Conservation (phyloP, 805 yeast genomes). For the Starmerella sirachaensis region DNA sequence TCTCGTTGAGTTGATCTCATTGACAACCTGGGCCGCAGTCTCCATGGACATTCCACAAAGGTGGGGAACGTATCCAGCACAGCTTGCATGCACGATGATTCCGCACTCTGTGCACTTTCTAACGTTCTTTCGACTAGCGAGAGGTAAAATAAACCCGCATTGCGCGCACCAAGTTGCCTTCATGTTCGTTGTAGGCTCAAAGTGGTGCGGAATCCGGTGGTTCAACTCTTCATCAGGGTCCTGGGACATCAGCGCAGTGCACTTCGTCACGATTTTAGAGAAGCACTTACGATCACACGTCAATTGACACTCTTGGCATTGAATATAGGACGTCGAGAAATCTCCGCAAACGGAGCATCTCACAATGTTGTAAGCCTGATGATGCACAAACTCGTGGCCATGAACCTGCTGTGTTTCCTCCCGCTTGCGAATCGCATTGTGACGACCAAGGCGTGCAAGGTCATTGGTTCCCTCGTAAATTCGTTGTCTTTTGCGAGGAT, state of each 20-base stretch:
- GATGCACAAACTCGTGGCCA: slow-evolving; percentile 94
- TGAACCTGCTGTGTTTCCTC: slow-evolving; percentile 78
- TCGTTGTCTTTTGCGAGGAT: slow-evolving; percentile 31
- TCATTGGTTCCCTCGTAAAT: slow-evolving; percentile 12
- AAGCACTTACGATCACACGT: slow-evolving; percentile 71
- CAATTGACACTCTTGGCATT: slow-evolving; percentile 68
- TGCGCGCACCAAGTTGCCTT: slow-evolving; percentile 99
- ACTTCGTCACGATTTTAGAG: slow-evolving; percentile 65
- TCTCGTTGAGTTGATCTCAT: slow-evolving; percentile 57
- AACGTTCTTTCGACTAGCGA: slow-evolving; percentile 77
- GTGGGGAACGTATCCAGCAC: slow-evolving; percentile 93
- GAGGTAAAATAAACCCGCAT: slow-evolving; percentile 91
- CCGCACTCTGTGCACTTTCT: slow-evolving; percentile 86
- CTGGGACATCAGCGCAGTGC: slow-evolving; percentile 51
- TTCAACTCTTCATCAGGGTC: slow-evolving; percentile 62
- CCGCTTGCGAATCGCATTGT: slow-evolving; percentile 93
- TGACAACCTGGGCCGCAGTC: slow-evolving; percentile 79
- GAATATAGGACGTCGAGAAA: slow-evolving; percentile 68
- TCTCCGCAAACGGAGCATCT: slow-evolving; percentile 96
- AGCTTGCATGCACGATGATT: slow-evolving; percentile 82
- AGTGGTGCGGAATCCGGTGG: slow-evolving; percentile 94
- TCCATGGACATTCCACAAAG: slow-evolving; percentile 98
- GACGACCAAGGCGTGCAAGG: slow-evolving; percentile 62
- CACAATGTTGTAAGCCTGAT: slow-evolving; percentile 83
- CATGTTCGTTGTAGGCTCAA: slow-evolving; percentile 80